Percentiles rank a stretch among this genome's conserved stretches.
Evolutionary conservation across 139 green algal species (phyloP).

Genomic region (Coccomyxa sp.): DNA sequence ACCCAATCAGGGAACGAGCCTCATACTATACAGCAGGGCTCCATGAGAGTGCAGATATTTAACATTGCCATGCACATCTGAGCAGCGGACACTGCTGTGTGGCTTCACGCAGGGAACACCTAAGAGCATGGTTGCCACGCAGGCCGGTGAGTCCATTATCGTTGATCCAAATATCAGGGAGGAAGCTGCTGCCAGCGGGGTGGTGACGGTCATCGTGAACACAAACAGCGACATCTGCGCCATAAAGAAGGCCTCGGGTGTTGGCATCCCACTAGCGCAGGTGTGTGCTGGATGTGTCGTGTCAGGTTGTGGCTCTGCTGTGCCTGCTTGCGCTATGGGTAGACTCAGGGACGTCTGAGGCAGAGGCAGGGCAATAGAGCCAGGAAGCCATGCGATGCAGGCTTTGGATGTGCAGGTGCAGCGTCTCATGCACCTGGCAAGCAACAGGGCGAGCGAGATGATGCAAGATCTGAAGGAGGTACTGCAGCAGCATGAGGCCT

Average conservation of each 20-base stretch:
- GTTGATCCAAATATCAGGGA: slow-evolving; percentile 77
- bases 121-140: background rate
- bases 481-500: slow-evolving; percentile 53
- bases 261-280: slow-evolving; percentile 44
- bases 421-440: slow-evolving; percentile 31
- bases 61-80: no score
- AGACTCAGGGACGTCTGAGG: background rate
- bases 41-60: no score
- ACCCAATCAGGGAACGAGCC: no score
- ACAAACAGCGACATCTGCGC: slow-evolving; percentile 68
- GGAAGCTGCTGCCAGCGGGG: slow-evolving; percentile 46
- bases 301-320: background rate
- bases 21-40: no score
- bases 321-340: background rate
- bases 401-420: slow-evolving; percentile 25
- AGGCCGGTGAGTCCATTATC: slow-evolving; percentile 51
- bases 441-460: slow-evolving; percentile 31
- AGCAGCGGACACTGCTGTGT: no score
- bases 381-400: background rate
- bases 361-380: background rate
- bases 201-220: slow-evolving; percentile 50
- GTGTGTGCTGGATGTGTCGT: slow-evolving; percentile 13
- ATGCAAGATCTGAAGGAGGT: slow-evolving; percentile 39
- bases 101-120: no score
- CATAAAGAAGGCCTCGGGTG: slow-evolving; percentile 67